Conservation (phyloP, 2,329 filamentous ascomycete species). For the Trichophyton equinum region DNA sequence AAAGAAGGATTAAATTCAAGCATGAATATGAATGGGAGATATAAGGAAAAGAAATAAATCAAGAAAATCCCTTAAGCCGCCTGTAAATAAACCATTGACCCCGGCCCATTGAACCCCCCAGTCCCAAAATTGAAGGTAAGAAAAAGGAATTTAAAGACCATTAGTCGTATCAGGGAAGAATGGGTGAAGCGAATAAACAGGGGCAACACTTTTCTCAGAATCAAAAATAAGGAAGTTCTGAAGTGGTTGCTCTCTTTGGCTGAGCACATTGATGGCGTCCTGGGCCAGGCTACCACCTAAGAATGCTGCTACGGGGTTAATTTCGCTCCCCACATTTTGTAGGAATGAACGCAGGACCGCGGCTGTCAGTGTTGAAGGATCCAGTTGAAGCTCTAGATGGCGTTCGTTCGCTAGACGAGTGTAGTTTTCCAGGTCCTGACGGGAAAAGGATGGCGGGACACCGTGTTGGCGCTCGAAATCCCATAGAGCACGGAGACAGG, state of each 20-base stretch:
- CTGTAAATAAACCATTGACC: not conserved
- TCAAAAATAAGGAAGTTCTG: conserved; percentile 93
- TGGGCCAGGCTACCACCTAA: conserved; percentile 84
- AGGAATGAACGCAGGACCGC: conserved; percentile 73
- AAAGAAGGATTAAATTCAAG: too few species aligned
- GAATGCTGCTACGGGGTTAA: conserved; percentile 77
- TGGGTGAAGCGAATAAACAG: conserved; percentile 71
- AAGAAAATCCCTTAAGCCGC: not conserved
- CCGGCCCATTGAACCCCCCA: not conserved
- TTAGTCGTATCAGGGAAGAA: conserved; percentile 31
- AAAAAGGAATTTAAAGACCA: not conserved
- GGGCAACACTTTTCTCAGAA: conserved; percentile 64
- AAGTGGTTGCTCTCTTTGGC: conserved; percentile 80
- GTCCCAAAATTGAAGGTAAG: not conserved
- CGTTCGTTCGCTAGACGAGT: conserved; percentile 65
- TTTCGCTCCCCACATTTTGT: conserved; percentile 70
- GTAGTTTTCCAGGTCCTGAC: conserved; percentile 60
- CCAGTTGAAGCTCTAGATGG: conserved; percentile 61
- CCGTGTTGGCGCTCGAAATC: conserved; percentile 56
- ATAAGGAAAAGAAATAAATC: not conserved
- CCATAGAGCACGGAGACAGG: conserved; percentile 82
- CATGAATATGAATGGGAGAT: too few species aligned
- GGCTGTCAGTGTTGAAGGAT: conserved; percentile 52
- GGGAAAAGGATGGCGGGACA: conserved; percentile 43
- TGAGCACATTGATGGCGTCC: conserved; percentile 93